A percentile compares a stretch with the other conserved stretches of the same genome.
Conservation (phyloP, 192 early-diverging fungal species). For the Coemansia sp. region DNA sequence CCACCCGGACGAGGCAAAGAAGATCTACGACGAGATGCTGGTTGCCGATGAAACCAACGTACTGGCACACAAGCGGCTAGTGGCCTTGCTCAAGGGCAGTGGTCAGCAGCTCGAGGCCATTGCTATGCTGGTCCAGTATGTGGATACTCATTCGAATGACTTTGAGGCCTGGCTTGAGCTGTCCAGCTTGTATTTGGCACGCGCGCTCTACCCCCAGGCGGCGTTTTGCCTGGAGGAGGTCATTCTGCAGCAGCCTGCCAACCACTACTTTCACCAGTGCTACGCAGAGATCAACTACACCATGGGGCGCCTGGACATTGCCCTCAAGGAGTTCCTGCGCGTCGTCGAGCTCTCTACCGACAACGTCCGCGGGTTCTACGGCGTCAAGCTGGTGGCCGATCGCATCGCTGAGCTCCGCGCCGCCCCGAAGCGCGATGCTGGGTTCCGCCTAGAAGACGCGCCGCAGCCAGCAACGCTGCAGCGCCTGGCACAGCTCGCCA, state of each 20-base stretch:
- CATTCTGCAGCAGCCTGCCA: conserved; percentile 78
- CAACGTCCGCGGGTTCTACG: conserved; percentile 83
- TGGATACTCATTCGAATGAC: conserved; percentile 83
- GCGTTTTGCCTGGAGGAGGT: conserved; percentile 88
- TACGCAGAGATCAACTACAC: conserved; percentile 87
- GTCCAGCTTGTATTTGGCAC: conserved; percentile 62
- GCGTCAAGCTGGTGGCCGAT: conserved; percentile 59
- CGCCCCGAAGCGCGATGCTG: conserved; percentile 7
- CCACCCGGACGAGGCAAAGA: conserved; percentile 59
- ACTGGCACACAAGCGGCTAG: conserved; percentile 66
- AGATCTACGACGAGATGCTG: conserved; percentile 70
- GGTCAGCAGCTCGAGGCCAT: conserved; percentile 68
- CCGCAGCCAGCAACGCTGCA: conserved; percentile 34
- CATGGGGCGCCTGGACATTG: conserved; percentile 57
- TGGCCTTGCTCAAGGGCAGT: conserved; percentile 65
- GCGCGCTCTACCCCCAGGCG: conserved; percentile 74
- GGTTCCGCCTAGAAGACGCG: conserved; percentile 4
- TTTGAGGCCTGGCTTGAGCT: conserved; percentile 88
- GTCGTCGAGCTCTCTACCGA: conserved; percentile 82
- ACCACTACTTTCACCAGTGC: conserved; percentile 79
- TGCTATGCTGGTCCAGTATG: conserved; percentile 59
- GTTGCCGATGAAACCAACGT: conserved; percentile 74
- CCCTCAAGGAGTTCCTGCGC: conserved; percentile 84
- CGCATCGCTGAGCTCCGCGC: conserved; percentile 16
- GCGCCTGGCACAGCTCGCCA: conserved; percentile 37